Percentiles rank a stretch among this genome's conserved stretches.
phyloP scores from a whole-genome alignment of 495 filamentous ascomycete genomes.

The Lichenothelia convexa region DNA sequence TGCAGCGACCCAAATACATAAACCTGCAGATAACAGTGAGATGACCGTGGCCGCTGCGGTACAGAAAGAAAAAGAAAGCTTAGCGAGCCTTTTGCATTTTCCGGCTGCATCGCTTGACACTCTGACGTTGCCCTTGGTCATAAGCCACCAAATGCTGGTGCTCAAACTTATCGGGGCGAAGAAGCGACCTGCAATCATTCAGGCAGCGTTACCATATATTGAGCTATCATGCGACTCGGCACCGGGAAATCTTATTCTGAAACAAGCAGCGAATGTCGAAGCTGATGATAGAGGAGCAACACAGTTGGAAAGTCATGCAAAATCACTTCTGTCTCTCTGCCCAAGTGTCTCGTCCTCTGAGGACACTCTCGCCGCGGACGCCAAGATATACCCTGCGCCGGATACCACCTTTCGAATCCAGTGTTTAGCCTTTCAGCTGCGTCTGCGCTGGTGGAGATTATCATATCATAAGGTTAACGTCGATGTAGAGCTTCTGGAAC shows the following conservation, averaged over 20 bases:
- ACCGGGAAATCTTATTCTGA: slow-evolving; percentile 43
- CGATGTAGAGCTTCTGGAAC: slow-evolving; percentile 49
- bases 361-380: slow-evolving; percentile 28
- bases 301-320: slow-evolving; percentile 53
- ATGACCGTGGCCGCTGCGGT: slow-evolving; percentile 14
- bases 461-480: slow-evolving; percentile 49
- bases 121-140: slow-evolving; percentile 14
- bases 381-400: slow-evolving; percentile 37
- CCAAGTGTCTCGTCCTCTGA: slow-evolving; percentile 36
- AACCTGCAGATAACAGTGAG: slow-evolving; percentile 2
- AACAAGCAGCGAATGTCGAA: slow-evolving; percentile 27
- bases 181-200: slow-evolving; percentile 17
- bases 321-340: slow-evolving; percentile 44
- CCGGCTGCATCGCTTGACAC: slow-evolving; percentile 8
- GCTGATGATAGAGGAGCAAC: slow-evolving; percentile 40
- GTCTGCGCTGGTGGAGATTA: slow-evolving; percentile 52
- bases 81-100: slow-evolving; percentile 49
- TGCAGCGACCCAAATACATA: too few relatives aligned
- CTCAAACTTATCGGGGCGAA: slow-evolving; percentile 30
- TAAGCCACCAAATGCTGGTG: slow-evolving; percentile 26
- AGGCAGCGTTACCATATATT: slow-evolving; percentile 20
- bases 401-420: slow-evolving; percentile 45
- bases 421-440: slow-evolving; percentile 43
- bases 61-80: slow-evolving; percentile 20
- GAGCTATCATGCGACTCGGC: slow-evolving; percentile 34